Evolutionary conservation across 768 basidiomycete species (phyloP).

Genomic region (Podaxis sp.): DNA sequence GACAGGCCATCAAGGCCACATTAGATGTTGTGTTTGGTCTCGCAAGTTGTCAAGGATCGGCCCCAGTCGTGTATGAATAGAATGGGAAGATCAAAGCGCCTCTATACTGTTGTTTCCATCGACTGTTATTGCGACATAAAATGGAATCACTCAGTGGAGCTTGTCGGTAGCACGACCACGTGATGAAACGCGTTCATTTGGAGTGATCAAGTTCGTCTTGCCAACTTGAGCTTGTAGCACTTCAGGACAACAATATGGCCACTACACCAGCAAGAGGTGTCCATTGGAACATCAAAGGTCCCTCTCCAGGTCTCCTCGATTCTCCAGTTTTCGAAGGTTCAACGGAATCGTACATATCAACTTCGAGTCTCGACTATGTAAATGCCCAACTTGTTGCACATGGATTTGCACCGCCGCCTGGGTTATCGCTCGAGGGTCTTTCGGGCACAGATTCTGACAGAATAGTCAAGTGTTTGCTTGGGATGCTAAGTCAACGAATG

Average conservation of each 20-base stretch:
- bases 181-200: constrained; percentile 1
- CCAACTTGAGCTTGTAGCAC: not conserved
- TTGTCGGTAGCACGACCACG: constrained; percentile 3
- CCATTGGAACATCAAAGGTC: constrained; percentile 46
- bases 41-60: no score
- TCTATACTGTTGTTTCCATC: no score
- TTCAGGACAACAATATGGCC: constrained; percentile 22
- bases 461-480: constrained; percentile 70
- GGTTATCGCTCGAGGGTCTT: constrained; percentile 65
- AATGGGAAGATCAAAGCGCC: no score
- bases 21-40: no score
- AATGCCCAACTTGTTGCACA: constrained; percentile 82
- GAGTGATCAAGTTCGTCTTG: constrained; percentile 1
- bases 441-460: constrained; percentile 49
- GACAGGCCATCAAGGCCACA: no score
- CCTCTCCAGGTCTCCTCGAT: constrained; percentile 37
- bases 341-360: constrained; percentile 43
- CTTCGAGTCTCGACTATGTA: constrained; percentile 71
- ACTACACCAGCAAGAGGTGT: constrained; percentile 44
- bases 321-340: constrained; percentile 44
- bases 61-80: no score
- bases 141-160: no score
- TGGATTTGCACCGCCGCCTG: constrained; percentile 63
- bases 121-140: no score
- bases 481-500: constrained; percentile 71